Base-by-base conservation (phyloP, 208 protist genomes). In the Polymyxa betae region DNA sequence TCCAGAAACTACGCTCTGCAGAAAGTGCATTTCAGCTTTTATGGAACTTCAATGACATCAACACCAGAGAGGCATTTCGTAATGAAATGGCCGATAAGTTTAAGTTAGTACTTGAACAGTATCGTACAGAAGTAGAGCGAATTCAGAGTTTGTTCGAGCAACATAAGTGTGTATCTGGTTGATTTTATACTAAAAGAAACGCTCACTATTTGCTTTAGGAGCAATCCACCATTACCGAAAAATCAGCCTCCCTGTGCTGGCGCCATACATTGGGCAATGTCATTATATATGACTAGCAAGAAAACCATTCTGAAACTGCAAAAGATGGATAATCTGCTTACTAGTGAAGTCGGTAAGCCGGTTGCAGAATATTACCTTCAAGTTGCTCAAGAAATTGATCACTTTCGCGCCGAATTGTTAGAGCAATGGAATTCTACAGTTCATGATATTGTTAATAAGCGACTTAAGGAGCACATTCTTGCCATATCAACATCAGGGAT, bases 241-340 rank as follows among this genome's bases (percentile, higher is more conserved):
- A 99, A 99, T 93, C 96, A 98, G 93, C 98, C 98, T 24, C 96
- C 96, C 20, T 94, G 99, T n/a, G 96, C 98, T 0, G 98, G 97
- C 38, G 92, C 97, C 41, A 91, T 93, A 38, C 44, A 90, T 38
- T 99, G 98, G 98, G 97, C 97, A 87, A 96, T 96, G 72, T 97
- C 96, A 12, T 95, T 99, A 68, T 99, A 98, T 91, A 95, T 98
- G 90, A 94, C 97, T 77, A 95, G 99, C 64, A 99, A 98, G 94
- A 98, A 97, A 92, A 96, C 98, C 1, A 98, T 99, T 44, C 87
- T 98, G 82, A 95, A 95, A 54, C 98, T 99, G 89, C 95, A 98
- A 92, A 91, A 94, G 77, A 94, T 97, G 82, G 94, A 95, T n/a
- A 93, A 91, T 89, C 77, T 77, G 54, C 87, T 44, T 0, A 97